These are phyloP conservation scores for Salix suchowensis DNA, from an alignment of 345 rosid genomes.

Conservation along the genomic window DNA sequence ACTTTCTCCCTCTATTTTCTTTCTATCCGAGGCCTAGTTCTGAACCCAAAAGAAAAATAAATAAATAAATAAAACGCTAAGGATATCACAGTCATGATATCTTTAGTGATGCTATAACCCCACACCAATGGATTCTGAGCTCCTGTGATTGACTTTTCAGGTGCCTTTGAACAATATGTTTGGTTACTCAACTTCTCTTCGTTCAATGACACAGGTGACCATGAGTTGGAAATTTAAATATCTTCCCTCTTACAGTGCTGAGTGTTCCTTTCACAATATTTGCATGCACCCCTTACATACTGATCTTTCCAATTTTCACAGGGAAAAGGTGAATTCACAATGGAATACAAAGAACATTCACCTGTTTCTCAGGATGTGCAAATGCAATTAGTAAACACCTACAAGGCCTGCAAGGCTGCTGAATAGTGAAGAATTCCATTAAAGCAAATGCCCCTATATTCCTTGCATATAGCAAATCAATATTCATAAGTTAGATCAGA, in stretches of 20 bases:
- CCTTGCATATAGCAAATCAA: not conserved
- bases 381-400: slow-evolving; percentile 64
- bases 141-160: slow-evolving; percentile 30
- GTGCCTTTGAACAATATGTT: slow-evolving; percentile 98
- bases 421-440: slow-evolving; percentile 40
- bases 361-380: slow-evolving; percentile 91
- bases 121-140: not conserved
- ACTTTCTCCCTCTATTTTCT: not conserved
- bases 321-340: slow-evolving; percentile 97
- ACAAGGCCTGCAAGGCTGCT: slow-evolving; percentile 53
- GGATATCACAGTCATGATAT: not conserved
- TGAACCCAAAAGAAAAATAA: too few relatives aligned
- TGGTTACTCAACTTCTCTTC: slow-evolving; percentile 92
- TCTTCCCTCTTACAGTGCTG: not conserved
- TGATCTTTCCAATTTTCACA: slow-evolving; percentile 18
- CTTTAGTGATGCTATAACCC: not conserved
- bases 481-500: not conserved
- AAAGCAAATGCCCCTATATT: not conserved
- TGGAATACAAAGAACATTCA: slow-evolving; percentile 95
- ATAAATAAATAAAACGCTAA: not conserved
- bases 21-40: not conserved
- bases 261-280: not conserved
- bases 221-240: not conserved
- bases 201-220: slow-evolving; percentile 92
- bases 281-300: not conserved